Base-by-base conservation (phyloP, 495 filamentous ascomycete genomes). In the Aspergillus conjunctus region DNA sequence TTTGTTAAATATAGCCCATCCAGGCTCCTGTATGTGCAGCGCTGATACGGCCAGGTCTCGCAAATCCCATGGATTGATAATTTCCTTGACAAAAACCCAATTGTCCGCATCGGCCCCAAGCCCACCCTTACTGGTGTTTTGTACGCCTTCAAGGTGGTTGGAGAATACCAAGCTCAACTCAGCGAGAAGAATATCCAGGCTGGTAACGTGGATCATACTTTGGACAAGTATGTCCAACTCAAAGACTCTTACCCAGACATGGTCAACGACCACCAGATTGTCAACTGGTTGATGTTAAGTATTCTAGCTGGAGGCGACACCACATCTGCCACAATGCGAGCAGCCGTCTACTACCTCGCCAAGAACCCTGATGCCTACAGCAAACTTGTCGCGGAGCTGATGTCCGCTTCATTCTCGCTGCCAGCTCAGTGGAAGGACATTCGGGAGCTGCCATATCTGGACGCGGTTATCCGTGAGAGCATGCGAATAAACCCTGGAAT, bases 401-500 rank as follows among this genome's bases (percentile, higher is more conserved):
- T 34, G 3, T 54, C 62, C 6, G 56, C 34, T 11, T 8, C 39
- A 7, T 30, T 54, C 10, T 49, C 67, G 10, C 56, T 82, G 12
- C 62, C 72, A 0, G 83, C 77, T 74, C 48, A 59, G 10, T 59
- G 56, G 56, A 73, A 72, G 48, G 71, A 80, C 51, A 64, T 80
- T 7, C 78, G 79, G 57, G 67, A 68, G 21, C 72, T 85, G 32
- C 74, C 78, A 0, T 88, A 87, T 69, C 69, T 88, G 43, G 75
- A 82, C 57, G 86, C 83, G 0, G 85, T 84, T 53, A 76, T 88
- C 46, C 85, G 85, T 57, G 87, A 88, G 65, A 76, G 81, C 12
- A 81, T 87, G 77, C 78, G 86, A 43, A 67, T 83, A 17, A 78
- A 85, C 5, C 85, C 86, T 1, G 78, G 83, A 3, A 81, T 83